Evolutionary conservation across 1,284 basidiomycete species (phyloP).

Genomic region (Phlebopus sp.): DNA sequence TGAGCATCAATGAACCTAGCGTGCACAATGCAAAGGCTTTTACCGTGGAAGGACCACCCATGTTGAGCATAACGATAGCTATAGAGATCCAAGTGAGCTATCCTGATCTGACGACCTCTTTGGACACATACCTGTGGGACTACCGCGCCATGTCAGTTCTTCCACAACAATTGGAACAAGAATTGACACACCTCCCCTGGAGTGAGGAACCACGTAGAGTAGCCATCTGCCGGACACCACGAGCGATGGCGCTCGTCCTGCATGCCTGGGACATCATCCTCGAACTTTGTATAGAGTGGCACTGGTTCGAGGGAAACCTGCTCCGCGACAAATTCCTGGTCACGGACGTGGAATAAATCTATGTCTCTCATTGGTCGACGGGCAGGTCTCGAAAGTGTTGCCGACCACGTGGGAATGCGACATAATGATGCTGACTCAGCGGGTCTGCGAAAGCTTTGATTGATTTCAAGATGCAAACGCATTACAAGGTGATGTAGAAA

Average conservation of each 20-base stretch:
- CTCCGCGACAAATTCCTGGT: not conserved
- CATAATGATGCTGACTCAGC: not conserved
- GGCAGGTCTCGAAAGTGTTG: not conserved
- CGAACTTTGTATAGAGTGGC: too few relatives aligned
- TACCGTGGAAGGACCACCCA: constrained; percentile 95
- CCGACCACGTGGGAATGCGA: not conserved
- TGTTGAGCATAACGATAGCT: constrained; percentile 97
- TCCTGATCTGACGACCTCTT: not conserved
- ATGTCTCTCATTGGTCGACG: not conserved
- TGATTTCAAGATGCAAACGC: too few relatives aligned
- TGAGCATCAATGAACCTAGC: constrained; percentile 3
- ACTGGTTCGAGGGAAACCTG: not conserved
- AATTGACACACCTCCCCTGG: constrained; percentile 17
- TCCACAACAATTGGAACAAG: not conserved
- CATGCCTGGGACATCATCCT: constrained; percentile 18
- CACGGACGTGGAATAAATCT: not conserved
- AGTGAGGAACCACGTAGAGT: constrained; percentile 16
- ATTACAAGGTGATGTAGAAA: too few relatives aligned
- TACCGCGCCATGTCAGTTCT: constrained; percentile 15
- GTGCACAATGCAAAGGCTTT: constrained; percentile 24
- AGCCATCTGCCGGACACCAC: constrained; percentile 21
- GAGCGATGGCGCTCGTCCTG: constrained; percentile 1
- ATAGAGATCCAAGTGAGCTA: constrained; percentile 8
- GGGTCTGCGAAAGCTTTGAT: too few relatives aligned
- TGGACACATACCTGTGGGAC: constrained; percentile 28